phyloP scores from a whole-genome alignment of 2,329 filamentous ascomycete genomes.

The Claviceps sp. region DNA sequence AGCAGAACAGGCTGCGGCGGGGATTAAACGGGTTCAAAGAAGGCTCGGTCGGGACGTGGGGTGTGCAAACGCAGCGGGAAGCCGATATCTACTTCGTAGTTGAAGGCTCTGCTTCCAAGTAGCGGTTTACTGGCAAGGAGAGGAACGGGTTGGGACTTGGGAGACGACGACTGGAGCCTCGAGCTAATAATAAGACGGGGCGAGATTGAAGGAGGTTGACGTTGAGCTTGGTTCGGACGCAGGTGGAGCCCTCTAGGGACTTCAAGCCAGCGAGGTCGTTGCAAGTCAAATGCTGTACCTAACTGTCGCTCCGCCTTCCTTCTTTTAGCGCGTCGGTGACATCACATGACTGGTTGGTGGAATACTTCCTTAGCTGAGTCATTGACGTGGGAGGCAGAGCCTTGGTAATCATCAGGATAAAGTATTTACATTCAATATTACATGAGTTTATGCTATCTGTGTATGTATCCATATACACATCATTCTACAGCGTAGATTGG shows the following conservation, averaged over 20 bases:
- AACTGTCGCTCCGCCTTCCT: too few relatives aligned
- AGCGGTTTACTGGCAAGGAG: neutral
- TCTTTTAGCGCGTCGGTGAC: slow-evolving; percentile 13
- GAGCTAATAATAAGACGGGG: slow-evolving; percentile 8
- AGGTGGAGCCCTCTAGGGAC: slow-evolving; percentile 17
- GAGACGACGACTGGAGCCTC: slow-evolving; percentile 2
- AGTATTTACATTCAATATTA: too few relatives aligned
- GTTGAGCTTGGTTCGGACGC: slow-evolving; percentile 23
- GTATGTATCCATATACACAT: too few relatives aligned
- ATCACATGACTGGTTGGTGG: slow-evolving; percentile 23
- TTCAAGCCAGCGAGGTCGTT: slow-evolving; percentile 10
- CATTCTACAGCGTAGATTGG: neutral
- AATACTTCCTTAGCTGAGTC: neutral
- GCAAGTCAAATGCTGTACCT: neutral
- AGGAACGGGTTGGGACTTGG: slow-evolving; percentile 6
- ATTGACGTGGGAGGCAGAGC: too few relatives aligned
- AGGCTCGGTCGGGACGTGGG: neutral
- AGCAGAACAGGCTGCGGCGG: slow-evolving; percentile 6
- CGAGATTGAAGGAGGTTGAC: slow-evolving; percentile 24
- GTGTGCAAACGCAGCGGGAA: neutral
- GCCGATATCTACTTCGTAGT: neutral
- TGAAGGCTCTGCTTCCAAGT: neutral
- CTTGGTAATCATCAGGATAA: too few relatives aligned
- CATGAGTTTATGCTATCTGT: too few relatives aligned
- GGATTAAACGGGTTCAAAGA: neutral